These are phyloP conservation scores for Mycena galericulata DNA, from an alignment of 768 basidiomycete genomes.

Conservation along the genomic window DNA sequence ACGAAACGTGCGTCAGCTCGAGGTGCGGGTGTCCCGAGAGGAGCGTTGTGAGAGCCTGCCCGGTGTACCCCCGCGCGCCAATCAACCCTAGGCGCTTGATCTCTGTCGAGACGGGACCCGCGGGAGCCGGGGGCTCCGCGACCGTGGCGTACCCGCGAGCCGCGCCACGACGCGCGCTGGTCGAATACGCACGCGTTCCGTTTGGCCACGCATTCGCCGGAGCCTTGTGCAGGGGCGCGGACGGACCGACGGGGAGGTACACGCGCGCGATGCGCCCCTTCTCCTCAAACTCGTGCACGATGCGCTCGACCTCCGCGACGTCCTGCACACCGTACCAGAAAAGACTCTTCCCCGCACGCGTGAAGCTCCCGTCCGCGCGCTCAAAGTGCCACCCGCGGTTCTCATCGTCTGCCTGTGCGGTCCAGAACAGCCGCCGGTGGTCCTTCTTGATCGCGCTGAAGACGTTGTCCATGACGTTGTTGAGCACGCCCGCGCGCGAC, in stretches of 20 bases:
- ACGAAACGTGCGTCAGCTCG: constrained; percentile 94
- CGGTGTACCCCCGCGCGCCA: constrained; percentile 96
- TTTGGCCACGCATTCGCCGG: constrained; percentile 40
- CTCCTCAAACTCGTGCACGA: constrained; percentile 79
- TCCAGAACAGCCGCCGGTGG: constrained; percentile 96
- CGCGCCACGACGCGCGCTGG: constrained; percentile 62
- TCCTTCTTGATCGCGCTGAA: constrained; percentile 97
- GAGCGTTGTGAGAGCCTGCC: constrained; percentile 90
- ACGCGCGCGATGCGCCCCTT: constrained; percentile 89
- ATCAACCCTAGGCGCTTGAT: constrained; percentile 94
- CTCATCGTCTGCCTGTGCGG: constrained; percentile 95
- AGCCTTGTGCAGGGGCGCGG: constrained; percentile 67
- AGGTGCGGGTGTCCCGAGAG: constrained; percentile 91
- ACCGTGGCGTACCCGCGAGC: constrained; percentile 90
- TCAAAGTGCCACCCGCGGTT: constrained; percentile 99
- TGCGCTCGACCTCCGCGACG: constrained; percentile 89
- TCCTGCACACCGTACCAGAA: constrained; percentile 99
- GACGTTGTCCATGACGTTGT: constrained; percentile 97
- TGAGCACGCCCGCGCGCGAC: constrained; percentile 89
- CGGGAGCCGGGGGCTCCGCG: constrained; percentile 48
- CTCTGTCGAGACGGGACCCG: constrained; percentile 59
- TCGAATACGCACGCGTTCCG: constrained; percentile 70
- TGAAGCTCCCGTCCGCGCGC: constrained; percentile 97
- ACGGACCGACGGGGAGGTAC: constrained; percentile 89
- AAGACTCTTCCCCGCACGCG: constrained; percentile 90